Evolutionary conservation across 441 rosid species (phyloP).

Genomic region (Hura crepitans): DNA sequence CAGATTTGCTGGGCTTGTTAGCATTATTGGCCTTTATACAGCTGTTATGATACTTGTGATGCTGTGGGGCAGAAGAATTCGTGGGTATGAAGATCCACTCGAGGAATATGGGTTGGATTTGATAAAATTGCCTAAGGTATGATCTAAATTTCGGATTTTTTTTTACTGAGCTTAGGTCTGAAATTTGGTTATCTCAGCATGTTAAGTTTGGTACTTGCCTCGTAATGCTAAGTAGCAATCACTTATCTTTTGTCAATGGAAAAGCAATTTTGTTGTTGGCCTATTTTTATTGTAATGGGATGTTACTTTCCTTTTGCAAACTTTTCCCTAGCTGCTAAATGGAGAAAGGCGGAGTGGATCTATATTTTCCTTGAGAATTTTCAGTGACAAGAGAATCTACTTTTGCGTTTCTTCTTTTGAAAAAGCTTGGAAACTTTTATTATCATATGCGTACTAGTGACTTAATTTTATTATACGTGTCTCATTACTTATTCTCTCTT

Average conservation of each 20-base stretch:
- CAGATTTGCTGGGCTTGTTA: constrained; percentile 62
- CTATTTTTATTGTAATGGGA: not conserved
- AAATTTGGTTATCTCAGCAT: not conserved
- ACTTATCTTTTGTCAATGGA: not conserved
- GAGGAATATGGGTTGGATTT: constrained; percentile 79
- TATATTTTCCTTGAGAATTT: not conserved
- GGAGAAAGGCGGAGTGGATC: not conserved
- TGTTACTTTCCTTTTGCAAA: not conserved
- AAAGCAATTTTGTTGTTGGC: not conserved
- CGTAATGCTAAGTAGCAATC: not conserved
- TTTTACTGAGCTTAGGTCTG: not conserved
- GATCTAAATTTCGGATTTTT: constrained; percentile 22
- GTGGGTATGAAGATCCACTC: constrained; percentile 71
- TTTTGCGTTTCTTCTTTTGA: not conserved
- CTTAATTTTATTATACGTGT: not conserved
- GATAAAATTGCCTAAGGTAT: constrained; percentile 51
- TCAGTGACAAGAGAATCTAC: not conserved
- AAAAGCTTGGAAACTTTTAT: not conserved
- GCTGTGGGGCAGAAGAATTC: constrained; percentile 85
- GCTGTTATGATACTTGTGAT: constrained; percentile 71
- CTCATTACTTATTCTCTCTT: not conserved
- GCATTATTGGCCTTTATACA: constrained; percentile 69
- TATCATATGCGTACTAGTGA: not conserved
- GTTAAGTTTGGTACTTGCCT: not conserved
- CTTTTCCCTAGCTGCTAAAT: not conserved